Evolutionary conservation across 2,329 filamentous ascomycete genomes (phyloP).

Genomic region (Ophiostoma pallidulum): DNA sequence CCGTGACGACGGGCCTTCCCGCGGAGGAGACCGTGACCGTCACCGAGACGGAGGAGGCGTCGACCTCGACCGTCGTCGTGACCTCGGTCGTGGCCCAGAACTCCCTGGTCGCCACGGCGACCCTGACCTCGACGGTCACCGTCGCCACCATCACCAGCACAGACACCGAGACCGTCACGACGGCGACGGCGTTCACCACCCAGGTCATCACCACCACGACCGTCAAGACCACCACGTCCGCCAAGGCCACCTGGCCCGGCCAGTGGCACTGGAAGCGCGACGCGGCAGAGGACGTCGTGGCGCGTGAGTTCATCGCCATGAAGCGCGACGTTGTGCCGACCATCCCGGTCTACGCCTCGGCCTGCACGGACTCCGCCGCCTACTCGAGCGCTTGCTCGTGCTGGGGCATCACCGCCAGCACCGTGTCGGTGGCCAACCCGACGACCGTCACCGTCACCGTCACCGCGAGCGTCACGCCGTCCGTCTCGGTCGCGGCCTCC

Average conservation of each 20-base stretch:
- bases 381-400: conserved; percentile 24
- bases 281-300: no score
- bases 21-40: background rate
- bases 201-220: background rate
- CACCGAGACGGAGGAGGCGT: conserved; percentile 2
- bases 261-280: background rate
- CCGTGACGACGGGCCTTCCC: conserved; percentile 1
- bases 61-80: background rate
- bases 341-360: conserved; percentile 18
- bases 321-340: conserved; percentile 9
- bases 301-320: no score
- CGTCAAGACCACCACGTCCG: background rate
- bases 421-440: conserved; percentile 1
- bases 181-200: background rate
- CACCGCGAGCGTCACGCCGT: background rate
- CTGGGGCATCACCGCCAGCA: conserved; percentile 18
- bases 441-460: background rate
- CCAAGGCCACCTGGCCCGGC: background rate
- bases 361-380: conserved; percentile 15
- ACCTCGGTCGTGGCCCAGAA: no score
- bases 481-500: background rate
- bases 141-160: background rate
- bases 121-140: background rate
- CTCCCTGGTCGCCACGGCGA: background rate
- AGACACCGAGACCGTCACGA: background rate